phyloP scores from a whole-genome alignment of 2,329 filamentous ascomycete species.

The Dothistroma septosporum region DNA sequence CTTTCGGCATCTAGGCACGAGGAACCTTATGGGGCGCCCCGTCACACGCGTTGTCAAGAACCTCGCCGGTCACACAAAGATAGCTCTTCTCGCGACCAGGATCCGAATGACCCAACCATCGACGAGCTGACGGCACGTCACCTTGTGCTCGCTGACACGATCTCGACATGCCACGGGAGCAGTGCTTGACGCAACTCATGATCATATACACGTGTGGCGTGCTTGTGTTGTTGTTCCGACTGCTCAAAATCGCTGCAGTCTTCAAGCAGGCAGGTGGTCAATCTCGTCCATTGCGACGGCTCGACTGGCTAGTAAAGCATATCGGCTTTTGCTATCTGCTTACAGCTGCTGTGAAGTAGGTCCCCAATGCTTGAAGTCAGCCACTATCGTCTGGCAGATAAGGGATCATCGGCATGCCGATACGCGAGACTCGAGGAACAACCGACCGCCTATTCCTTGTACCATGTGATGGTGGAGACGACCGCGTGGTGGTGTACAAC shows the following conservation, averaged over 20 bases:
- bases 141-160: not conserved
- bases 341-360: not conserved
- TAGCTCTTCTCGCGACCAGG: not conserved
- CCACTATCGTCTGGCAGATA: not conserved
- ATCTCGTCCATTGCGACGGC: not conserved
- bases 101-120: not conserved
- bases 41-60: not conserved
- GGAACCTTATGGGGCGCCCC: not conserved
- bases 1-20: not conserved
- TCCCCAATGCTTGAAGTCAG: not conserved
- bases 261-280: not conserved
- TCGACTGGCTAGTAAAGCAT: not conserved
- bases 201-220: not conserved
- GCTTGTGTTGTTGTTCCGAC: not conserved
- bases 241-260: not conserved
- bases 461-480: not conserved
- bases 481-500: not conserved
- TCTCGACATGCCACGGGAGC: not conserved
- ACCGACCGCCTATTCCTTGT: slow-evolving; percentile 1
- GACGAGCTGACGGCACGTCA: not conserved
- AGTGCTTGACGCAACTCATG: not conserved
- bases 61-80: not conserved
- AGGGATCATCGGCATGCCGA: not conserved
- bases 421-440: not conserved
- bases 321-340: not conserved